A percentile compares a stretch with the other conserved stretches of the same genome.
These are phyloP conservation scores for Globisporangium cederbergense DNA, from an alignment of 352 stramenopile genomes.

Conservation along the genomic window DNA sequence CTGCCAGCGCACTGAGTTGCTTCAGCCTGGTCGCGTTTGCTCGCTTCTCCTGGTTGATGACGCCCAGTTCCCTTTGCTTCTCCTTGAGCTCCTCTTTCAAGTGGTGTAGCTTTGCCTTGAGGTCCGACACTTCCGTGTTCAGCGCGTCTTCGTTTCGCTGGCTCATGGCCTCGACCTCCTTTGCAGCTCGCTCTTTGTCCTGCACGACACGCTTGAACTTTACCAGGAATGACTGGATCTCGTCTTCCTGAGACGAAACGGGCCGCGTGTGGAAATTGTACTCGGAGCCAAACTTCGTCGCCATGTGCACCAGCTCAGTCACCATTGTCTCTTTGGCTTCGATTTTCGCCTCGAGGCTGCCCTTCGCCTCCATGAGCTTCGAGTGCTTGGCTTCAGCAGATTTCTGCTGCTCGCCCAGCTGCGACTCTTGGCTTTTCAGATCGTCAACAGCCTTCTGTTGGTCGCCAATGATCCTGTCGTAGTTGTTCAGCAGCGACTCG, in stretches of 20 bases:
- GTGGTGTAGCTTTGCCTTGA: constrained; percentile 52
- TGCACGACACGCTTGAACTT: constrained; percentile 46
- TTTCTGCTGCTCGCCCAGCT: constrained; percentile 21
- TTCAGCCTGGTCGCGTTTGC: constrained; percentile 34
- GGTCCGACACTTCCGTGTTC: constrained; percentile 41
- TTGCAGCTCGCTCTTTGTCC: constrained; percentile 39
- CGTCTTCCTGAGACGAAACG: constrained; percentile 46
- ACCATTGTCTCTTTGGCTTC: constrained; percentile 34
- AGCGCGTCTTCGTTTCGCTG: constrained; percentile 42
- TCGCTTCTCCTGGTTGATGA: constrained; percentile 42
- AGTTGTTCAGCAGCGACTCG: constrained; percentile 43
- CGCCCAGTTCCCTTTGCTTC: constrained; percentile 39
- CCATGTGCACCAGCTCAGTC: constrained; percentile 42
- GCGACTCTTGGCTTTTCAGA: constrained; percentile 32
- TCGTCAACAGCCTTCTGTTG: constrained; percentile 29
- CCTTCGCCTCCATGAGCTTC: constrained; percentile 33
- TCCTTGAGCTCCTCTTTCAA: constrained; percentile 40
- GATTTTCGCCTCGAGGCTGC: constrained; percentile 53
- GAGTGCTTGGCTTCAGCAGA: constrained; percentile 31
- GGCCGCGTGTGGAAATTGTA: constrained; percentile 57
- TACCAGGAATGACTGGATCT: constrained; percentile 45
- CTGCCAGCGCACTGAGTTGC: constrained; percentile 28
- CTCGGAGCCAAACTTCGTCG: constrained; percentile 39
- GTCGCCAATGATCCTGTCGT: constrained; percentile 48
- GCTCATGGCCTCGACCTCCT: constrained; percentile 34